phyloP scores from a whole-genome alignment of 2,329 filamentous ascomycete genomes.

The Fusarium haematococcum region DNA sequence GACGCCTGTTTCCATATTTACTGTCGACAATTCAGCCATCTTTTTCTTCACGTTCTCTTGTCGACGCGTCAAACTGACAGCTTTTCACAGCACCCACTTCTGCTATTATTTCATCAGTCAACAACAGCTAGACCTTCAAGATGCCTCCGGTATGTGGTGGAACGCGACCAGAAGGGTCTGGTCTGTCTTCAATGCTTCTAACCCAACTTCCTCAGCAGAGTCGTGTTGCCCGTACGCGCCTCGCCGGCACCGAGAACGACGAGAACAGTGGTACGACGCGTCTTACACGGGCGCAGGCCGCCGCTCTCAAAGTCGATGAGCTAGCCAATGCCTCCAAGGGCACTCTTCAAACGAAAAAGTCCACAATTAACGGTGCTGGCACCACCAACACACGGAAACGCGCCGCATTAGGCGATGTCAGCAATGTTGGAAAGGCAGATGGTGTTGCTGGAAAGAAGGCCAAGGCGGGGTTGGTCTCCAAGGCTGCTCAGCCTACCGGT shows the following conservation, averaged over 20 bases:
- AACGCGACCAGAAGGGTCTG: conserved; percentile 24
- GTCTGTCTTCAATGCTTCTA: not conserved
- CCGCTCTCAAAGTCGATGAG: conserved; percentile 76
- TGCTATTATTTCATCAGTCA: conserved; percentile 38
- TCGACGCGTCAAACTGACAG: conserved; percentile 45
- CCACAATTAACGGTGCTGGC: conserved; percentile 61
- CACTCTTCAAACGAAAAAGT: conserved; percentile 78
- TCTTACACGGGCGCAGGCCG: conserved; percentile 92
- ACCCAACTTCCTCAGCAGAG: conserved; percentile 57
- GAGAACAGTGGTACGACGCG: conserved; percentile 86
- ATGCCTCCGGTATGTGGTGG: conserved; percentile 52
- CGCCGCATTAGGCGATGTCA: conserved; percentile 90
- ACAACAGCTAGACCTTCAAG: conserved; percentile 43
- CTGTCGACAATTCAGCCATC: conserved; percentile 14
- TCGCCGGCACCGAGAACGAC: conserved; percentile 91
- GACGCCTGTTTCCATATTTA: conserved; percentile 15
- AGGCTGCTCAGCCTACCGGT: conserved; percentile 83
- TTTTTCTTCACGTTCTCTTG: conserved; percentile 13
- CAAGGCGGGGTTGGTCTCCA: conserved; percentile 80
- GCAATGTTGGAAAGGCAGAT: conserved; percentile 89
- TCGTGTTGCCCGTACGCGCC: conserved; percentile 79
- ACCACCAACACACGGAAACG: conserved; percentile 74
- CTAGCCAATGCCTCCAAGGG: conserved; percentile 68
- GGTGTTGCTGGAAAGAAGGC: conserved; percentile 81
- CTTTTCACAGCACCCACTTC: conserved; percentile 27